phyloP scores from a whole-genome alignment of 352 stramenopile species.

The Globisporangium ultimum region DNA sequence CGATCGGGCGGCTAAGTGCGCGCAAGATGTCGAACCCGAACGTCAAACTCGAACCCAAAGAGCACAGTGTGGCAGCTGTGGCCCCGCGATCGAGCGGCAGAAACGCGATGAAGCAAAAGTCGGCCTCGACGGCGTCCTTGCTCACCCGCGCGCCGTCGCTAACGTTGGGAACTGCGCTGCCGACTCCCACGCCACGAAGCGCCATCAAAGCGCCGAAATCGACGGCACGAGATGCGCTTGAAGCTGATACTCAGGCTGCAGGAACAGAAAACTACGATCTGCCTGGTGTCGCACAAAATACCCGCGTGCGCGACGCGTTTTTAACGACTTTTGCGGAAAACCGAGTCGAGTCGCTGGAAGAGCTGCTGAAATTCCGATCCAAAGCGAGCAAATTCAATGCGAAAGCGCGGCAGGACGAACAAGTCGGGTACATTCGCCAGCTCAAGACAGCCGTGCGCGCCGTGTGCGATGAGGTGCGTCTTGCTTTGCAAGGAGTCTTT shows the following conservation, averaged over 20 bases:
- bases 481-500: background rate
- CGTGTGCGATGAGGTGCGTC: conserved; percentile 30
- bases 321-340: conserved; percentile 27
- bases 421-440: conserved; percentile 51
- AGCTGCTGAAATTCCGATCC: conserved; percentile 46
- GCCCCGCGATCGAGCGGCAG: conserved; percentile 14
- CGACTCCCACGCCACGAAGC: background rate
- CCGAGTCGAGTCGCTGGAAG: conserved; percentile 35
- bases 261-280: conserved; percentile 18
- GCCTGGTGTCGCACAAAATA: background rate
- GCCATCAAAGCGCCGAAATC: conserved; percentile 4
- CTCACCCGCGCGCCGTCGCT: conserved; percentile 10
- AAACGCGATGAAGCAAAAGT: conserved; percentile 17
- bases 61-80: background rate
- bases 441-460: conserved; percentile 40
- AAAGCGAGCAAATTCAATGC: conserved; percentile 73
- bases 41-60: conserved; percentile 5
- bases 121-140: conserved; percentile 6
- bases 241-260: background rate
- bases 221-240: background rate
- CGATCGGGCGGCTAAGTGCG: conserved; percentile 12
- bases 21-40: conserved; percentile 18
- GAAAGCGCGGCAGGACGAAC: conserved; percentile 55
- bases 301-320: conserved; percentile 35
- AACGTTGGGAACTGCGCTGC: background rate